Percentiles rank a stretch among this genome's conserved stretches.
phyloP scores from a whole-genome alignment of 2,329 filamentous ascomycete genomes.

The Calonectria hongkongensis region DNA sequence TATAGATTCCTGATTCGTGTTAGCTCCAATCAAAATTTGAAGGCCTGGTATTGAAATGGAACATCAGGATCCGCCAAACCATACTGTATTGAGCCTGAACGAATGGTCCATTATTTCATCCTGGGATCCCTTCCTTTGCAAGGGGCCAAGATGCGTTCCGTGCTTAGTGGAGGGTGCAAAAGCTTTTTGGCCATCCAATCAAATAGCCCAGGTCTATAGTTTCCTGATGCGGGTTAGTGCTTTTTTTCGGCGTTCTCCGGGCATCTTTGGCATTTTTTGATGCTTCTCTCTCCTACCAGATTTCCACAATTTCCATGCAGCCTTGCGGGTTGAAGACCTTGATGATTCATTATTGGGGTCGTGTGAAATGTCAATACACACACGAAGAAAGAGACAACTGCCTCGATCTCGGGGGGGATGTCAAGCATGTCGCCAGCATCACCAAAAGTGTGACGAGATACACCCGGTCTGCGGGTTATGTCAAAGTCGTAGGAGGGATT shows the following conservation, averaged over 20 bases:
- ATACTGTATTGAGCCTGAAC: no score
- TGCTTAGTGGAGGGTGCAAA: no score
- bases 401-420: slow-evolving; percentile 30
- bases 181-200: not conserved
- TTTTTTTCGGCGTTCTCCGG: not conserved
- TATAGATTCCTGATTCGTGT: not conserved
- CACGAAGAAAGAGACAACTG: slow-evolving; percentile 12
- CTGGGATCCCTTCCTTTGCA: no score
- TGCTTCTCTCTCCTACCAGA: not conserved
- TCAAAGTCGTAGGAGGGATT: not conserved
- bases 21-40: not conserved
- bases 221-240: slow-evolving; percentile 13
- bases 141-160: not conserved
- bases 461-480: slow-evolving; percentile 22
- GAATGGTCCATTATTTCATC: no score
- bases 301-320: not conserved
- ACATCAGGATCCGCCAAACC: no score
- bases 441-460: slow-evolving; percentile 31
- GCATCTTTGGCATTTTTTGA: not conserved
- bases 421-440: slow-evolving; percentile 27
- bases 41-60: not conserved
- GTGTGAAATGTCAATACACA: not conserved
- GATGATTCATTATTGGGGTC: no score
- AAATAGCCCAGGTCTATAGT: not conserved
- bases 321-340: no score